Conservation (phyloP, 2,329 filamentous ascomycete species). For the Calonectria pseudoturangicola region DNA sequence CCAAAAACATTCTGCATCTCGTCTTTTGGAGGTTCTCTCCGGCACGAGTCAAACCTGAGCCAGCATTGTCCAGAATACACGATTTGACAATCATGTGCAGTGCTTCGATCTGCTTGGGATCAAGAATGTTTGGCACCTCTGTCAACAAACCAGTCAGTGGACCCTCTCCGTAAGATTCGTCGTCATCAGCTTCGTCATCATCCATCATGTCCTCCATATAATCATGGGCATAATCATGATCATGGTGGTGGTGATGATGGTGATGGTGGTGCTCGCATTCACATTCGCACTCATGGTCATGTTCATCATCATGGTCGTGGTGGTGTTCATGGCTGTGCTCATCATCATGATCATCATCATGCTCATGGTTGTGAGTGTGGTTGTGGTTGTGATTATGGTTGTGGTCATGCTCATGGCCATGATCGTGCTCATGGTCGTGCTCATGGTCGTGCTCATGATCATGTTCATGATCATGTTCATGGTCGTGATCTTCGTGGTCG, state of each 20-base stretch:
- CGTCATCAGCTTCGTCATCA: constrained; percentile 82
- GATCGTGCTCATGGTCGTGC: constrained; percentile 57
- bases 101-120: constrained; percentile 96
- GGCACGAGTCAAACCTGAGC: constrained; percentile 78
- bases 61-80: constrained; percentile 89
- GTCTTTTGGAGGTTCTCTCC: constrained; percentile 93
- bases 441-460: constrained; percentile 54
- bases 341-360: constrained; percentile 47
- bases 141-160: constrained; percentile 90
- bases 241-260: constrained; percentile 59
- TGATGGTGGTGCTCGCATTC: constrained; percentile 54
- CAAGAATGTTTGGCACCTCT: constrained; percentile 94
- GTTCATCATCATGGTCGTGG: constrained; percentile 56
- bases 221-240: constrained; percentile 64
- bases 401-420: constrained; percentile 52
- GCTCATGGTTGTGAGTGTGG: constrained; percentile 53
- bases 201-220: constrained; percentile 76
- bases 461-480: constrained; percentile 47
- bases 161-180: constrained; percentile 87
- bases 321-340: constrained; percentile 57
- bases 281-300: constrained; percentile 53
- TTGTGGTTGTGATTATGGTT: constrained; percentile 53
- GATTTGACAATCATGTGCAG: constrained; percentile 98
- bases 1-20: constrained; percentile 90
- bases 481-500: constrained; percentile 28